These are phyloP conservation scores for Echium plantagineum DNA, from an alignment of 257 asterid species.

Conservation along the genomic window DNA sequence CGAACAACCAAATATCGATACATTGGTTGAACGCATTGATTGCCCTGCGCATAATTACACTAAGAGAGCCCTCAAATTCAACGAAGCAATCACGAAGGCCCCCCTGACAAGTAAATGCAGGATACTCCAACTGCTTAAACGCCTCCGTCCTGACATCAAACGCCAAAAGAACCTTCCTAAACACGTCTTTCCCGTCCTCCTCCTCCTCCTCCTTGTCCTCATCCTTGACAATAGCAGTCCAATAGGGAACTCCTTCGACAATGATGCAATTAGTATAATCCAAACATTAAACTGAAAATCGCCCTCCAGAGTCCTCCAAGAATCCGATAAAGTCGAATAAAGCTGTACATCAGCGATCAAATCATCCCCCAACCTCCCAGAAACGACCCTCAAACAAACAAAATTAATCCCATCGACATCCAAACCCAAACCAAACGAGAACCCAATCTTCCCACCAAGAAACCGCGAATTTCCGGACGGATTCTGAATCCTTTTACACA, in stretches of 20 bases:
- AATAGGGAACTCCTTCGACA: constrained; percentile 1
- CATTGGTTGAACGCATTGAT: background rate
- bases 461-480: background rate
- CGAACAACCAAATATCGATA: constrained; percentile 2
- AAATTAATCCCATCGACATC: background rate
- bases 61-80: constrained; percentile 2
- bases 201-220: background rate
- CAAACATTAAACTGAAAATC: background rate
- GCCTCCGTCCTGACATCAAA: background rate
- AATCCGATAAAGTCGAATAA: constrained; percentile 2
- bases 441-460: background rate
- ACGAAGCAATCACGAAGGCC: constrained; percentile 1
- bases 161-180: background rate
- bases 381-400: background rate
- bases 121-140: constrained; percentile 3
- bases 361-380: background rate
- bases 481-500: background rate
- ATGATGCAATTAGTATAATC: background rate
- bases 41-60: background rate
- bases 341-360: background rate
- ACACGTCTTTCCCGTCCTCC: background rate
- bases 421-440: constrained; percentile 2
- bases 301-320: background rate
- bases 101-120: background rate
- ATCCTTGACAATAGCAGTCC: background rate